These are phyloP conservation scores for Arthromyces matolae DNA, from an alignment of 768 basidiomycete species.

Conservation along the genomic window DNA sequence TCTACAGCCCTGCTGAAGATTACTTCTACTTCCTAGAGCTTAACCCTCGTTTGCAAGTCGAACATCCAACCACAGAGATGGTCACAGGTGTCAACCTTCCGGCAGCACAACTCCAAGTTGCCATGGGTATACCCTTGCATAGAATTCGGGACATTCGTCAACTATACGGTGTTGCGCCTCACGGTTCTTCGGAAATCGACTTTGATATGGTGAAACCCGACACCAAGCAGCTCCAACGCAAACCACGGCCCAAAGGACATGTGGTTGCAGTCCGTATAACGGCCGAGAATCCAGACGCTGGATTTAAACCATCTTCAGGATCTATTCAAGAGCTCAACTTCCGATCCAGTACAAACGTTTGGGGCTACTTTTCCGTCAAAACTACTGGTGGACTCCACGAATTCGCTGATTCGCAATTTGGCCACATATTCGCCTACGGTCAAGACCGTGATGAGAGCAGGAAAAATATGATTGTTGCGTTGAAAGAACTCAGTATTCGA, in stretches of 20 bases:
- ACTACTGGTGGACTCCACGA: slow-evolving; percentile 96
- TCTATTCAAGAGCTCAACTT: slow-evolving; percentile 98
- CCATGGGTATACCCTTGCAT: slow-evolving; percentile 97
- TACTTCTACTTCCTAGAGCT: slow-evolving; percentile 97
- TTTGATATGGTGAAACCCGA: slow-evolving; percentile 94
- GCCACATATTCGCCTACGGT: slow-evolving; percentile 98
- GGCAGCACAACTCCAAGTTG: slow-evolving; percentile 93
- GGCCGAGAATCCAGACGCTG: slow-evolving; percentile 98
- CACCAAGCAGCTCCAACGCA: slow-evolving; percentile 84
- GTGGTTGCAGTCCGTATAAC: slow-evolving; percentile 99
- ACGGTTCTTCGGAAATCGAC: slow-evolving; percentile 89
- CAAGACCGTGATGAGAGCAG: slow-evolving; percentile 91
- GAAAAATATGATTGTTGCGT: slow-evolving; percentile 99
- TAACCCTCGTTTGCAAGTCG: slow-evolving; percentile 98
- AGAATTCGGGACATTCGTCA: slow-evolving; percentile 94
- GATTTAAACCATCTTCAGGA: slow-evolving; percentile 98
- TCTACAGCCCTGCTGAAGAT: slow-evolving; percentile 92
- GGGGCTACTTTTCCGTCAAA: slow-evolving; percentile 99
- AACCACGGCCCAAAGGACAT: slow-evolving; percentile 95
- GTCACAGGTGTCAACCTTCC: slow-evolving; percentile 98
- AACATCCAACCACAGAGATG: slow-evolving; percentile 99
- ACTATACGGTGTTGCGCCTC: slow-evolving; percentile 90
- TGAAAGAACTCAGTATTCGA: slow-evolving; percentile 97
- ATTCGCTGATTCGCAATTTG: slow-evolving; percentile 98
- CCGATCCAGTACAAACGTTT: slow-evolving; percentile 98